Conservation (phyloP, 306 rosid genomes). For the Quercus dentata region DNA sequence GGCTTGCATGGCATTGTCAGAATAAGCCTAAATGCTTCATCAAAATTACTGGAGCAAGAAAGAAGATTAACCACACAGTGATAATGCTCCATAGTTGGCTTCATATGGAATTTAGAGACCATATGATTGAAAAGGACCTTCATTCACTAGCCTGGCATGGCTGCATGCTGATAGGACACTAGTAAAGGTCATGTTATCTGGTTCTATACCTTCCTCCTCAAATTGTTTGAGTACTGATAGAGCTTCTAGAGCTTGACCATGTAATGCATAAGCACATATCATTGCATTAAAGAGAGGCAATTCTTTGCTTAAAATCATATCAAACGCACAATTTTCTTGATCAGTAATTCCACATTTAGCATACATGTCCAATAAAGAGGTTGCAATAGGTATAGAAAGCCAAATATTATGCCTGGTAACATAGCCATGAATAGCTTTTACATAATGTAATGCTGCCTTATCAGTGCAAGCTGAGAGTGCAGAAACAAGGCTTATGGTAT, state of each 20-base stretch:
- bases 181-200: slow-evolving; percentile 65
- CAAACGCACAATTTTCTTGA: slow-evolving; percentile 49
- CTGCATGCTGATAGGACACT: slow-evolving; percentile 64
- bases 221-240: slow-evolving; percentile 42
- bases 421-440: slow-evolving; percentile 75
- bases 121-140: slow-evolving; percentile 61
- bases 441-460: slow-evolving; percentile 51
- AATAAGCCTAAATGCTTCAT: slow-evolving; percentile 62
- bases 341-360: slow-evolving; percentile 72
- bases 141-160: slow-evolving; percentile 56
- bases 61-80: slow-evolving; percentile 69
- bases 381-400: slow-evolving; percentile 35
- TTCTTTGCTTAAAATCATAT: slow-evolving; percentile 41
- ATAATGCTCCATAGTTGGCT: slow-evolving; percentile 63
- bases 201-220: slow-evolving; percentile 39
- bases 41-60: slow-evolving; percentile 48
- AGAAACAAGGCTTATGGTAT: slow-evolving; percentile 44
- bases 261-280: slow-evolving; percentile 70
- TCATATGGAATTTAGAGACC: slow-evolving; percentile 49
- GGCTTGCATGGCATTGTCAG: slow-evolving; percentile 55
- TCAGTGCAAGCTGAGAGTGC: slow-evolving; percentile 56
- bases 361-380: slow-evolving; percentile 74
- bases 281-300: slow-evolving; percentile 62
- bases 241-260: slow-evolving; percentile 69
- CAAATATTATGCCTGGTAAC: slow-evolving; percentile 38